phyloP scores from a whole-genome alignment of 179 eudicot species.

The Actinidia arguta region DNA sequence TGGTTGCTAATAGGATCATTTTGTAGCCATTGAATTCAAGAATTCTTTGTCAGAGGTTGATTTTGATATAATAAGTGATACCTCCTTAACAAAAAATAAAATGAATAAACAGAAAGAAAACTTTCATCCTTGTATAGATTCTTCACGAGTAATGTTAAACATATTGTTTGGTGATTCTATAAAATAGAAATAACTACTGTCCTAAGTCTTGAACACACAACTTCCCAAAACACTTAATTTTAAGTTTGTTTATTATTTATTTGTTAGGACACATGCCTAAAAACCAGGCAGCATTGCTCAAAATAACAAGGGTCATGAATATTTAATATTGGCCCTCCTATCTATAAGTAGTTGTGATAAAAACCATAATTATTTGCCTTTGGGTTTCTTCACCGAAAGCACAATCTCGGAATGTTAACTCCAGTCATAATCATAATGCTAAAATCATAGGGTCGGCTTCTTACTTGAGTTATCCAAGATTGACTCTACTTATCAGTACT shows the following conservation, averaged over 20 bases:
- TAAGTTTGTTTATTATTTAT: neutral
- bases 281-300: neutral
- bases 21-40: constrained; percentile 39
- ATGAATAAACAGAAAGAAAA: neutral
- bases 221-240: constrained; percentile 2
- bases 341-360: too few relatives aligned
- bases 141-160: neutral
- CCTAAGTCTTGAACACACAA: neutral
- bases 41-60: constrained; percentile 7
- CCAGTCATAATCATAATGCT: too few relatives aligned
- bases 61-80: constrained; percentile 2
- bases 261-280: neutral
- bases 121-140: neutral
- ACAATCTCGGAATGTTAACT: too few relatives aligned
- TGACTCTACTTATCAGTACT: too few relatives aligned
- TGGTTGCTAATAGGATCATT: constrained; percentile 72
- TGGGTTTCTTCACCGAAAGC: too few relatives aligned
- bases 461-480: too few relatives aligned
- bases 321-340: neutral
- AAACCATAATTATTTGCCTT: too few relatives aligned
- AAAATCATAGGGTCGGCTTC: too few relatives aligned
- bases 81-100: neutral
- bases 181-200: neutral
- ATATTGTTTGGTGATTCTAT: neutral
- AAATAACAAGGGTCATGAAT: neutral